Conservation (phyloP, 2,329 filamentous ascomycete species). For the Helicocarpus griseus region DNA sequence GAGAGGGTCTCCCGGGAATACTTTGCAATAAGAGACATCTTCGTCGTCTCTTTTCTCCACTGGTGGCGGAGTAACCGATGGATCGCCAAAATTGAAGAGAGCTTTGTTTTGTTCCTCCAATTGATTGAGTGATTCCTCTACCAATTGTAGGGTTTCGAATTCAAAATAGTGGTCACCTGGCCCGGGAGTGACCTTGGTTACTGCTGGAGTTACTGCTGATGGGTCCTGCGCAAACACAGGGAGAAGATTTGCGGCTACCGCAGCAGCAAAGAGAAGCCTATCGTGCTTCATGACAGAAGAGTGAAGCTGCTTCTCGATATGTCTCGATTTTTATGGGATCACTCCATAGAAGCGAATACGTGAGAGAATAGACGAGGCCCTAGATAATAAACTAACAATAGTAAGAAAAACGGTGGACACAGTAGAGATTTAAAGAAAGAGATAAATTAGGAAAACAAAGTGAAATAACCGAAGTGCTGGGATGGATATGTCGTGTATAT, state of each 20-base stretch:
- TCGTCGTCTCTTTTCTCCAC: too few relatives aligned
- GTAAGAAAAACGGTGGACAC: too few relatives aligned
- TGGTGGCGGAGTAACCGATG: too few relatives aligned
- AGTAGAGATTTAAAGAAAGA: too few relatives aligned
- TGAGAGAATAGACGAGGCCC: too few relatives aligned
- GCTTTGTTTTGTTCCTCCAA: not conserved
- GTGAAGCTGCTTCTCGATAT: not conserved
- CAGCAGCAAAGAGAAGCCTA: not conserved
- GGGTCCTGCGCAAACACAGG: not conserved
- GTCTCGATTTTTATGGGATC: too few relatives aligned
- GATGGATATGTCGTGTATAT: too few relatives aligned
- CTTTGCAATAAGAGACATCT: constrained; percentile 12
- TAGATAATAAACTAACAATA: too few relatives aligned
- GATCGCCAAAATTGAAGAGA: not conserved
- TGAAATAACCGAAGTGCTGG: too few relatives aligned
- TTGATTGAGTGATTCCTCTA: not conserved
- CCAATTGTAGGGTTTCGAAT: not conserved
- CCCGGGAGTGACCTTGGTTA: not conserved
- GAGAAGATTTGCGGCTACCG: not conserved
- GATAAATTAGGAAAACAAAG: too few relatives aligned
- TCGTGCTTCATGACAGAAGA: not conserved
- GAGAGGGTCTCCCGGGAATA: constrained; percentile 41
- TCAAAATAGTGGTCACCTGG: not conserved
- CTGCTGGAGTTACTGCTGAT: not conserved
- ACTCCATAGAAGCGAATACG: too few relatives aligned